Base-by-base conservation (phyloP, 2,329 filamentous ascomycete species). In the Ambrosiella beaveri region DNA sequence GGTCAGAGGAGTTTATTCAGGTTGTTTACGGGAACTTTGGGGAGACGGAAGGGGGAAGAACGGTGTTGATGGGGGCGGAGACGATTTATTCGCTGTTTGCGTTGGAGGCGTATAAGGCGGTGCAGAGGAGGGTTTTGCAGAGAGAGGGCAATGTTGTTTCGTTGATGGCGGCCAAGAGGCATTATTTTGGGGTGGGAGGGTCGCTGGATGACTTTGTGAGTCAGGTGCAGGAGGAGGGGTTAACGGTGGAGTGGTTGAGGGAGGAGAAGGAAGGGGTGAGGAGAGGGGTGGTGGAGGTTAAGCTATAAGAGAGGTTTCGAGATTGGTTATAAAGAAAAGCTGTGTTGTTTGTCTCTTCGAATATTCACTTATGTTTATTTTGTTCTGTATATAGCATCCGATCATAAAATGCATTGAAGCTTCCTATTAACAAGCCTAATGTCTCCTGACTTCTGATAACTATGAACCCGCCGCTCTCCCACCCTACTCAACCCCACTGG, bases 101-200 rank as follows among this genome's bases (percentile, higher is more conserved):
- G 0, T 75, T 89, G 19, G 71, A 73, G 40, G 76, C 80, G 0
- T 93, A 91, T 65, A 79, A 82, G 0, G 78, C 84, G 44, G 81
- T 82, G 3, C 71, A 89, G 11, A 74, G 84, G 47, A 71, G 71
- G 3, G 70, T 87, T 13, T 70, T 89, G 50, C 66, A 73, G 17
- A 69, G 70, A 54, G 56, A 57, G 3, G 58, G 59, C 1, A 70
- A 72, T 56, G 79, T 81, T 0, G 77, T 77, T 54, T 81, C 84
- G 1, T 71, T 88, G 17, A 76, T 91, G 4, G 86, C 79, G 2
- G 87, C 87, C 1, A 93, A 93, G 71, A 79, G 80, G 63, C 75
- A 90, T 9, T 93, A 93, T 69, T 93, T 93, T 69, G 87, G 87
- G 2, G 87, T 93, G 4, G 87, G 87, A 0, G 87, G 87, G 0